These are phyloP conservation scores for Neurospora sp. DNA, from an alignment of 495 filamentous ascomycete species.

Conservation along the genomic window DNA sequence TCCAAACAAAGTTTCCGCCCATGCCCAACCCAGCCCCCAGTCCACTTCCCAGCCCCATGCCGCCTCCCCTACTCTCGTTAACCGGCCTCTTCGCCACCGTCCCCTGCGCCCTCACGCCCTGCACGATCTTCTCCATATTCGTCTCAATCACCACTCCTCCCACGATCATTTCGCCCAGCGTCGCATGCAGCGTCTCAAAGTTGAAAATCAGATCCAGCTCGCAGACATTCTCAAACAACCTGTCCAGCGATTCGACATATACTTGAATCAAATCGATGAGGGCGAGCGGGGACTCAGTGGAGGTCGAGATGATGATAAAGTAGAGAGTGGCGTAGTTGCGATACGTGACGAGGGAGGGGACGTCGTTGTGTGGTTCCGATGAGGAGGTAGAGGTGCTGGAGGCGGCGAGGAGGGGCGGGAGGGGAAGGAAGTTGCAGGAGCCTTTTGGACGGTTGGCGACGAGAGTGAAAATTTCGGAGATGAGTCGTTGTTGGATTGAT, in stretches of 20 bases:
- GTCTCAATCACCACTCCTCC: conserved; percentile 96
- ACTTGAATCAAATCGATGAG: conserved; percentile 96
- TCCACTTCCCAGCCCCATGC: conserved; percentile 13
- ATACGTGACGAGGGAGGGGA: conserved; percentile 93
- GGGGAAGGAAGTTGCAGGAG: conserved; percentile 93
- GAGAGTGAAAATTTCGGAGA: conserved; percentile 96
- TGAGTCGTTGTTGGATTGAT: conserved; percentile 87
- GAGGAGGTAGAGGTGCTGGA: conserved; percentile 43
- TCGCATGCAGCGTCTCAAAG: conserved; percentile 91
- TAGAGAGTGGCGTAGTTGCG: conserved; percentile 96
- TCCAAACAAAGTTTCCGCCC: conserved; percentile 50
- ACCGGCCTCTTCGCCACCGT: conserved; percentile 61
- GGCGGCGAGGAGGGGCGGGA: conserved; percentile 40
- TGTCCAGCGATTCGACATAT: conserved; percentile 89
- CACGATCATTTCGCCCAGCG: conserved; percentile 87
- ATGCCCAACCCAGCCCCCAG: conserved; percentile 38
- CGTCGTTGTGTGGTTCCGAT: conserved; percentile 63
- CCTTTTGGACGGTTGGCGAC: conserved; percentile 77
- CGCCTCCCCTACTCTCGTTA: conserved; percentile 35
- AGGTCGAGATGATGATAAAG: conserved; percentile 97
- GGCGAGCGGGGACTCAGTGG: conserved; percentile 89
- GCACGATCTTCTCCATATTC: conserved; percentile 73
- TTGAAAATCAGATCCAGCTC: conserved; percentile 98
- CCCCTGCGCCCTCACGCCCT: conserved; percentile 72
- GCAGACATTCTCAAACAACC: conserved; percentile 96